A percentile compares a stretch with the other conserved stretches of the same genome.
Conservation (phyloP, 2,329 filamentous ascomycete species). For the Pyricularia pennisetigena region DNA sequence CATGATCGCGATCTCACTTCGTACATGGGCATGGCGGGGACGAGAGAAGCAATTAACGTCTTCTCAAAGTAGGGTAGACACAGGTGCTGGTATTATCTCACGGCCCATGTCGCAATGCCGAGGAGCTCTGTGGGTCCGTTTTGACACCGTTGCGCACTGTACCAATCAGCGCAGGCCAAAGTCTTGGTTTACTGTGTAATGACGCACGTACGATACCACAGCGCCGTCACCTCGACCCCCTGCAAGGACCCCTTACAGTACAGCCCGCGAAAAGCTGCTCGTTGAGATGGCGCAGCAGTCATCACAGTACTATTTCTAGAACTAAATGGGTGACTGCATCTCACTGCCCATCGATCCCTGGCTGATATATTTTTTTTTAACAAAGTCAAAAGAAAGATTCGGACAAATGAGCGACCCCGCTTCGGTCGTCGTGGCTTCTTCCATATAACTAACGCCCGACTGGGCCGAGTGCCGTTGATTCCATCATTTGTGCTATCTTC, state of each 20-base stretch:
- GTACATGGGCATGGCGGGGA: not conserved
- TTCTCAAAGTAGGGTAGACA: not conserved
- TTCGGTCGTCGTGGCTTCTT: not conserved
- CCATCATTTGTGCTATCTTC: not conserved
- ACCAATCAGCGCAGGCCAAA: not conserved
- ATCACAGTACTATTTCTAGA: not conserved
- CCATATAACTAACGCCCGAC: not conserved
- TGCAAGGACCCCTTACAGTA: not conserved
- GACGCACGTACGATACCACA: not conserved
- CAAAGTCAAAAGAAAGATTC: not conserved
- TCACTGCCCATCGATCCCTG: not conserved
- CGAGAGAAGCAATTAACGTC: not conserved
- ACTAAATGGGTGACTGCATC: not conserved
- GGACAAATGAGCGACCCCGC: not conserved
- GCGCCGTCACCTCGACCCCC: not conserved
- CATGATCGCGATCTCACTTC: too few species aligned
- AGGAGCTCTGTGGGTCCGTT: not conserved
- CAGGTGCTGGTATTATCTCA: too few species aligned
- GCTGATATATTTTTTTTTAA: not conserved
- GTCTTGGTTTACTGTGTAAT: not conserved
- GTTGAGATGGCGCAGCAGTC: not conserved
- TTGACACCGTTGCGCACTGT: not conserved
- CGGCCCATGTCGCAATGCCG: not conserved
- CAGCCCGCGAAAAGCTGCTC: not conserved
- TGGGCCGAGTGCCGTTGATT: not conserved